Percentiles rank a stretch among this genome's conserved stretches.
Evolutionary conservation across 2,329 filamentous ascomycete genomes (phyloP).

Genomic region (Paraconiothyrium brasiliense): DNA sequence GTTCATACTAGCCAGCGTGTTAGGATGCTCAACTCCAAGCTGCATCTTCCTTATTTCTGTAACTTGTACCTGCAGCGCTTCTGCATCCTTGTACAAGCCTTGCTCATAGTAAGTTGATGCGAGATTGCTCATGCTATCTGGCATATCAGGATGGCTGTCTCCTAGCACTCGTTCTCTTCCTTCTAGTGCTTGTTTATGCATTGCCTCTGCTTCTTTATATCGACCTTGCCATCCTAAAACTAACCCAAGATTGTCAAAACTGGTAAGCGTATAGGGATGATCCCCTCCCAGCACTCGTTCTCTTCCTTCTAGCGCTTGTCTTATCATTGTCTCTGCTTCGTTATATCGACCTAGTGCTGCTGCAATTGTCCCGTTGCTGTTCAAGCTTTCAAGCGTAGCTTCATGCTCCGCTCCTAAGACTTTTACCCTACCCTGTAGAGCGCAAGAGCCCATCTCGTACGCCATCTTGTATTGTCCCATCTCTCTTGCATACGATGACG

Average conservation of each 20-base stretch:
- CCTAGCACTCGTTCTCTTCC: too few relatives aligned
- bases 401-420: constrained; percentile 2
- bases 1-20: too few relatives aligned
- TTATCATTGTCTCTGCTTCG: not conserved
- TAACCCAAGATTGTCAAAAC: too few relatives aligned
- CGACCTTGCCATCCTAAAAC: too few relatives aligned
- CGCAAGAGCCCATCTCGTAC: constrained; percentile 3
- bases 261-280: accelerated
- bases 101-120: not conserved
- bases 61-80: too few relatives aligned
- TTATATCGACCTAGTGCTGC: not conserved
- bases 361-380: not conserved
- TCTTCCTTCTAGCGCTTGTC: too few relatives aligned
- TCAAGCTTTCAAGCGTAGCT: constrained; percentile 5
- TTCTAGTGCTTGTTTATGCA: too few relatives aligned
- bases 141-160: not conserved
- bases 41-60: too few relatives aligned
- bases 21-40: too few relatives aligned
- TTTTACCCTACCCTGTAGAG: constrained; percentile 4
- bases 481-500: not conserved
- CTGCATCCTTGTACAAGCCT: too few relatives aligned
- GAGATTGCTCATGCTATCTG: constrained; percentile 2
- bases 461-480: constrained; percentile 10
- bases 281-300: too few relatives aligned
- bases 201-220: too few relatives aligned